A percentile compares a stretch with the other conserved stretches of the same genome.
These are phyloP conservation scores for Teratosphaeria gauchensis DNA, from an alignment of 2,329 filamentous ascomycete genomes.

Conservation along the genomic window DNA sequence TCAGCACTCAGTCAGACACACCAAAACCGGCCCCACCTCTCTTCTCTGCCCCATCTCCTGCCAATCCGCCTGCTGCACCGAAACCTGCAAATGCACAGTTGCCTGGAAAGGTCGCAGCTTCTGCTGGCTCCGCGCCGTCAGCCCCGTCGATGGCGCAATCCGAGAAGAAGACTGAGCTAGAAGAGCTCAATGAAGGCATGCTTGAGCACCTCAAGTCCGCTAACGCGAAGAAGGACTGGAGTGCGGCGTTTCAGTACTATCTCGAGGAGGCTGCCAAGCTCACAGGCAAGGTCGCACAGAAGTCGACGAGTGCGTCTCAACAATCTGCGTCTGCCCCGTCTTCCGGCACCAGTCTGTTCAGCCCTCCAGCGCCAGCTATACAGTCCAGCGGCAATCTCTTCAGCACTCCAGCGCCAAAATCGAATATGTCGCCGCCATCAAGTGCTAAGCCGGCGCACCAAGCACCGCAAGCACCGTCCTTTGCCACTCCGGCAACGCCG, in stretches of 20 bases:
- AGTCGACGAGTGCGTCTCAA: not conserved
- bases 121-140: not conserved
- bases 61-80: not conserved
- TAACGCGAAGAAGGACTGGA: constrained; percentile 20
- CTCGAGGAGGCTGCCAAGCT: constrained; percentile 15
- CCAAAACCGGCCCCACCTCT: not conserved
- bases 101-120: not conserved
- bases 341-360: not conserved
- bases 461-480: not conserved
- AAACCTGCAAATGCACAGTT: not conserved
- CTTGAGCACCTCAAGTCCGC: constrained; percentile 16
- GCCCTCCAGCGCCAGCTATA: not conserved
- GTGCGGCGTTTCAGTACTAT: constrained; percentile 18
- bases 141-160: not conserved
- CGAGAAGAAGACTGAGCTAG: constrained; percentile 7
- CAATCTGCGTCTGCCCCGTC: not conserved
- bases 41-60: not conserved
- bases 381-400: not conserved
- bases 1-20: not conserved
- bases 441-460: not conserved
- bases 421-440: not conserved
- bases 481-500: constrained; percentile 1
- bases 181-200: constrained; percentile 19
- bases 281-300: constrained; percentile 6
- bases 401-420: not conserved